A percentile compares a stretch with the other conserved stretches of the same genome.
phyloP scores from a whole-genome alignment of 176 grass and related monocot genomes.

The Pharus latifolius region DNA sequence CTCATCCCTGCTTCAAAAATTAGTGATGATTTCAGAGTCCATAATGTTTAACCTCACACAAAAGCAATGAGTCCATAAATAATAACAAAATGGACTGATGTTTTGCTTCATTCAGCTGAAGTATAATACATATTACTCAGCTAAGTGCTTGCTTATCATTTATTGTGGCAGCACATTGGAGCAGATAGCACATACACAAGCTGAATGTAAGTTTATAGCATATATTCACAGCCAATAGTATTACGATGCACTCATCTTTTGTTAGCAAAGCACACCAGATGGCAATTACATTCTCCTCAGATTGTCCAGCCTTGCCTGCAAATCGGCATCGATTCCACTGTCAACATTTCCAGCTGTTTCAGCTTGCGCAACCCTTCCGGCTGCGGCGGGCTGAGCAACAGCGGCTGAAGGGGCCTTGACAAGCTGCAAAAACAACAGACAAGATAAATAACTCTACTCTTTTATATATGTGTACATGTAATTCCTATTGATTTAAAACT shows the following conservation, averaged over 20 bases:
- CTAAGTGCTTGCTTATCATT: not conserved
- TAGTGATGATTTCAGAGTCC: too few species aligned
- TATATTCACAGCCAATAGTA: not conserved
- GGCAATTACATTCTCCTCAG: constrained; percentile 48
- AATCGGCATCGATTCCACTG: constrained; percentile 39
- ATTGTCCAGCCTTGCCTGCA: constrained; percentile 64
- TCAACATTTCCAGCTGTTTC: constrained; percentile 35
- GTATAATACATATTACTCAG: too few species aligned
- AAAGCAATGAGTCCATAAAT: too few species aligned
- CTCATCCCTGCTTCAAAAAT: too few species aligned
- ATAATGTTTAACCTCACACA: too few species aligned
- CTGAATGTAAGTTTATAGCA: not conserved
- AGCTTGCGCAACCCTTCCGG: constrained; percentile 45
- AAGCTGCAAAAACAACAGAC: constrained; percentile 21
- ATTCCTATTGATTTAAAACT: too few species aligned
- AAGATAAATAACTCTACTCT: too few species aligned
- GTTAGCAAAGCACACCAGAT: not conserved
- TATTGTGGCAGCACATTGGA: not conserved
- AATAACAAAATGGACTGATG: too few species aligned
- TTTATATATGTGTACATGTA: too few species aligned
- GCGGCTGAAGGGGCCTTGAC: constrained; percentile 49
- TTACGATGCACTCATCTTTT: not conserved
- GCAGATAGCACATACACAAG: not conserved
- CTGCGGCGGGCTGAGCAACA: constrained; percentile 28
- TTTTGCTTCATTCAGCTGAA: too few species aligned